These are phyloP conservation scores for Rhodotorula sp. DNA, from an alignment of 1,284 basidiomycete genomes.

Conservation along the genomic window DNA sequence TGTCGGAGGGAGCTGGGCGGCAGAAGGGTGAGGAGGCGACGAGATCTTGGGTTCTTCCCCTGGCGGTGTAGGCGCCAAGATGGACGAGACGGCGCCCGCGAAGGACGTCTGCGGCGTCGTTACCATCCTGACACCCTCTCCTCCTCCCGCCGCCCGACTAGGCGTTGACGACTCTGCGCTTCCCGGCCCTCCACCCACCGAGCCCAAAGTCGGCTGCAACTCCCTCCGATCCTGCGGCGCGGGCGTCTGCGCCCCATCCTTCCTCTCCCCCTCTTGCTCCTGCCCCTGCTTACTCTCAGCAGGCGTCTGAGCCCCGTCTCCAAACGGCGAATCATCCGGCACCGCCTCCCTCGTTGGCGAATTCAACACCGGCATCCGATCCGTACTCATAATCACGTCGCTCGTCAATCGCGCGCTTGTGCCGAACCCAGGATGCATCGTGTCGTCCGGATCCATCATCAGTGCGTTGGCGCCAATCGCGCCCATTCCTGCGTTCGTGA, in stretches of 20 bases:
- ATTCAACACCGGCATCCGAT: slow-evolving; percentile 35
- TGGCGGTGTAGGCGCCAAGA: slow-evolving; percentile 16
- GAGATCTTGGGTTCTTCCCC: not conserved
- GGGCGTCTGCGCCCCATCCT: not conserved
- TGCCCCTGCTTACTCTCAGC: not conserved
- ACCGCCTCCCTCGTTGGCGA: slow-evolving; percentile 26
- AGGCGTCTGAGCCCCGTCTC: not conserved
- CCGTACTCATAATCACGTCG: slow-evolving; percentile 34
- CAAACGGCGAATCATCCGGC: slow-evolving; percentile 24
- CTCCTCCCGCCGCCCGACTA: no score
- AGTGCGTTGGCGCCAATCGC: slow-evolving; percentile 14
- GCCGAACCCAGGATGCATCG: slow-evolving; percentile 31
- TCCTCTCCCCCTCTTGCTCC: not conserved
- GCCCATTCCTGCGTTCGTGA: slow-evolving; percentile 24
- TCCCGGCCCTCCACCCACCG: not conserved
- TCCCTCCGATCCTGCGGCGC: not conserved
- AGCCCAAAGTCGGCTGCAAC: no score
- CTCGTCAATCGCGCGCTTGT: slow-evolving; percentile 33
- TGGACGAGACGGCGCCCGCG: slow-evolving; percentile 22
- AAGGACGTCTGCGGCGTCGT: slow-evolving; percentile 24
- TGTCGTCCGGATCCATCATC: slow-evolving; percentile 38
- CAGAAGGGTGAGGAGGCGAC: not conserved
- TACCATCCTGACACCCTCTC: not conserved
- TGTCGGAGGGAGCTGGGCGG: slow-evolving; percentile 22
- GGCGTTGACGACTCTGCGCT: not conserved